Evolutionary conservation across 352 stramenopile species (phyloP).

Genomic region (Pythium phragmitis): DNA sequence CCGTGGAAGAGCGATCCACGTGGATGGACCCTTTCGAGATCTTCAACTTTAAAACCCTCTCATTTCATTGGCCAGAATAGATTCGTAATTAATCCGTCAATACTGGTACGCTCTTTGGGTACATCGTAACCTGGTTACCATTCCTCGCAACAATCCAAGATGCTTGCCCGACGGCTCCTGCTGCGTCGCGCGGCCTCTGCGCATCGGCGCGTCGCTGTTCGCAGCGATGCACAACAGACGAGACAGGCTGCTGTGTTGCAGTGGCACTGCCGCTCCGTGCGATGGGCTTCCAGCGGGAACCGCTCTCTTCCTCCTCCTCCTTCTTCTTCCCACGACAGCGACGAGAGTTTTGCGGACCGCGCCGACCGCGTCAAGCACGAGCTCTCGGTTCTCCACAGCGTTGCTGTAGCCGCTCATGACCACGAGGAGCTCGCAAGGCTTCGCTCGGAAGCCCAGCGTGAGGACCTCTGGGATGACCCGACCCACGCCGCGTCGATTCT

Average conservation of each 20-base stretch:
- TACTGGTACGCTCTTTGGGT: no score
- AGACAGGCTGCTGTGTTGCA: not conserved
- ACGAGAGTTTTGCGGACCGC: conserved; percentile 42
- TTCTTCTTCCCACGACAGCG: conserved; percentile 7
- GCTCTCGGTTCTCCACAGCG: conserved; percentile 50
- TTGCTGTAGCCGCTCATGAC: conserved; percentile 38
- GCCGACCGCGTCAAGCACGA: conserved; percentile 38
- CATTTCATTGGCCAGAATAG: no score
- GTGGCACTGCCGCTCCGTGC: not conserved
- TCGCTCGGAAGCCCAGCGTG: conserved; percentile 38
- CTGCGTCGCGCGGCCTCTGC: not conserved
- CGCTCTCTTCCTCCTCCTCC: not conserved
- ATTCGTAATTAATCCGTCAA: no score
- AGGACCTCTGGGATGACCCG: conserved; percentile 68
- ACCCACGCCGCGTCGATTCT: conserved; percentile 48
- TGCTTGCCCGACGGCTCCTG: not conserved
- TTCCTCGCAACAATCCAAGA: conserved; percentile 11
- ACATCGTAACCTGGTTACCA: not conserved
- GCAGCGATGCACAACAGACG: not conserved
- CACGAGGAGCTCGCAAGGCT: conserved; percentile 43
- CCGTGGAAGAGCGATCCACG: no score
- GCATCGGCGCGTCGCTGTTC: not conserved
- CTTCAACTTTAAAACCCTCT: no score
- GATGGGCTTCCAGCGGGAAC: not conserved
- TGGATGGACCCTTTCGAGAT: no score